Evolutionary conservation across 495 filamentous ascomycete species (phyloP).

Genomic region (Trichoderma orchidacearum): DNA sequence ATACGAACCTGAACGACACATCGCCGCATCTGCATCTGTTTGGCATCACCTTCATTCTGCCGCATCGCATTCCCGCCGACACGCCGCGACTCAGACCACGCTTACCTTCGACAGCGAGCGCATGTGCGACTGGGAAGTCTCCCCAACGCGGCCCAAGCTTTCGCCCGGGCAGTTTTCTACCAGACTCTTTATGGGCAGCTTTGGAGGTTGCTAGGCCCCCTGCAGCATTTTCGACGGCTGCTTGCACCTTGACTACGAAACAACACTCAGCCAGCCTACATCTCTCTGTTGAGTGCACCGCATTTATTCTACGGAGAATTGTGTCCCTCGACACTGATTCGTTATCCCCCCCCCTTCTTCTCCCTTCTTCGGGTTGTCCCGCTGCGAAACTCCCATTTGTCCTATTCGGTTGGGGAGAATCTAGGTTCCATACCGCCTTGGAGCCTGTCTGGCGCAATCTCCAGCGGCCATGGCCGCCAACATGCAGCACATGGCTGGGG

Average conservation of each 20-base stretch:
- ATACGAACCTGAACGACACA: too few relatives aligned
- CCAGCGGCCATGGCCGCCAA: constrained; percentile 35
- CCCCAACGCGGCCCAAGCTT: neutral
- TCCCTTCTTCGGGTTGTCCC: neutral
- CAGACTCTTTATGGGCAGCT: constrained; percentile 12
- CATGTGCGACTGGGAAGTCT: neutral
- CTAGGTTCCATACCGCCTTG: neutral
- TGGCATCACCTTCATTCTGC: too few relatives aligned
- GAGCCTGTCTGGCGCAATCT: constrained; percentile 4
- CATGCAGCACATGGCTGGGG: constrained; percentile 27
- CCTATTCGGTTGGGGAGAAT: neutral
- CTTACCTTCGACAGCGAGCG: neutral
- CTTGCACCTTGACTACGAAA: constrained; percentile 8
- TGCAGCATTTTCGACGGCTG: constrained; percentile 13
- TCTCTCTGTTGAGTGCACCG: neutral
- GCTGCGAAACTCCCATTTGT: neutral
- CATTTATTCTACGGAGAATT: neutral
- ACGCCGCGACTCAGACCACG: neutral
- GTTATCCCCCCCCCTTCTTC: neutral
- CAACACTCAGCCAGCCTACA: neutral
- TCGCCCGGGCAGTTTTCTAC: neutral
- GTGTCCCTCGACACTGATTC: neutral
- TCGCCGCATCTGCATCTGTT: too few relatives aligned
- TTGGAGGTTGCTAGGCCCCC: constrained; percentile 12
- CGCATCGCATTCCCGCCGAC: too few relatives aligned